Evolutionary conservation across 257 asterid genomes (phyloP).

Genomic region (Solanum commersonii): DNA sequence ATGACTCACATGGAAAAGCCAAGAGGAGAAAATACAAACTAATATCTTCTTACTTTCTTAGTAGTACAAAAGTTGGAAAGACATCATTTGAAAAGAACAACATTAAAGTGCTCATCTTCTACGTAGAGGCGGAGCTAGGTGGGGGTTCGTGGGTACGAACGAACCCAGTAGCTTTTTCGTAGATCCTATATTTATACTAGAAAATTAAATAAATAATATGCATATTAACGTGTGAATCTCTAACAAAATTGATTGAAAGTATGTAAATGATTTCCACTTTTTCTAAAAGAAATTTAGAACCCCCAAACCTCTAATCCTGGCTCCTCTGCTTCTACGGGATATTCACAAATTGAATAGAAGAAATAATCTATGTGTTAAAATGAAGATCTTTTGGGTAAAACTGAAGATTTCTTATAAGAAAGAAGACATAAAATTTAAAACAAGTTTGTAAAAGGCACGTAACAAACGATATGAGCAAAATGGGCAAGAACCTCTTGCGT

Average conservation of each 20-base stretch:
- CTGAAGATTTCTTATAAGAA: not conserved
- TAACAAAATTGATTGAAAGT: not conserved
- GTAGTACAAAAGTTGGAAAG: not conserved
- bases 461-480: not conserved
- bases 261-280: not conserved
- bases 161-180: no score
- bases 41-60: not conserved
- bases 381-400: not conserved
- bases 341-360: not conserved
- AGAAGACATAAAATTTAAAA: not conserved
- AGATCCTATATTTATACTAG: not conserved
- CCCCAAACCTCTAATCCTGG: not conserved
- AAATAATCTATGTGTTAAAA: not conserved
- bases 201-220: no score
- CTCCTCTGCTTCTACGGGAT: not conserved
- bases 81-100: not conserved
- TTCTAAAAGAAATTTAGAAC: not conserved
- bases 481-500: not conserved
- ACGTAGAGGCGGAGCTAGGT: no score
- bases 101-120: not conserved
- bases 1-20: not conserved
- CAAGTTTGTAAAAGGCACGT: not conserved
- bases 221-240: not conserved
- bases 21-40: not conserved
- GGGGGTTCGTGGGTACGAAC: no score